These are phyloP conservation scores for Posidonia oceanica DNA, from an alignment of 116 monocot species.

Conservation along the genomic window DNA sequence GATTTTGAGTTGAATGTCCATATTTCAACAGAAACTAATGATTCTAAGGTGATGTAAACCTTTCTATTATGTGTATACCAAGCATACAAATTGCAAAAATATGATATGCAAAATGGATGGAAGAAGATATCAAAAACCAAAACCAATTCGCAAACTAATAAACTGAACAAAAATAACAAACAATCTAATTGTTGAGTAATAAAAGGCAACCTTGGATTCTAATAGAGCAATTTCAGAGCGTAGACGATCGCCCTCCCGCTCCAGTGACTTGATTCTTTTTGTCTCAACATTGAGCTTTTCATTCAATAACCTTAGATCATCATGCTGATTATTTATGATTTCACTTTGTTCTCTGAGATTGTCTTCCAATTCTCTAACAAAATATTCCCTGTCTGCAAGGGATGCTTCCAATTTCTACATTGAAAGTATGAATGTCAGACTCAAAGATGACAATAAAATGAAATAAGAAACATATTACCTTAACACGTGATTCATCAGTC, in stretches of 20 bases:
- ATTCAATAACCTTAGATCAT: constrained; percentile 52
- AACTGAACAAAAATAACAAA: not conserved
- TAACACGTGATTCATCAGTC: constrained; percentile 22
- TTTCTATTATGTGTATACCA: no score
- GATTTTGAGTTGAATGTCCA: no score
- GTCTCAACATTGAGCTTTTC: constrained; percentile 59
- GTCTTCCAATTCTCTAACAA: constrained; percentile 52
- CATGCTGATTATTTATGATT: constrained; percentile 50
- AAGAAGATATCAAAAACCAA: not conserved
- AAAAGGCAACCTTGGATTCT: constrained; percentile 66
- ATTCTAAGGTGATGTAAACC: no score
- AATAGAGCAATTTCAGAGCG: constrained; percentile 72
- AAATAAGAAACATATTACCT: constrained; percentile 23
- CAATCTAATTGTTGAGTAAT: not conserved
- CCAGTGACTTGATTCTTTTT: constrained; percentile 65
- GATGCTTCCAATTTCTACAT: constrained; percentile 55
- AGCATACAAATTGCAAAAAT: no score
- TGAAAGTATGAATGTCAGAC: not conserved
- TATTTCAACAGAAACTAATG: no score
- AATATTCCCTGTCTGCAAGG: constrained; percentile 39
- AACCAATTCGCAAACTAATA: not conserved
- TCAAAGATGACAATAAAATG: not conserved
- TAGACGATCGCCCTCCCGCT: constrained; percentile 82
- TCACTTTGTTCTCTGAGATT: constrained; percentile 59
- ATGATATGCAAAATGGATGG: no score